Base-by-base conservation (phyloP, 2,329 filamentous ascomycete species). In the Alternaria gansuensis region DNA sequence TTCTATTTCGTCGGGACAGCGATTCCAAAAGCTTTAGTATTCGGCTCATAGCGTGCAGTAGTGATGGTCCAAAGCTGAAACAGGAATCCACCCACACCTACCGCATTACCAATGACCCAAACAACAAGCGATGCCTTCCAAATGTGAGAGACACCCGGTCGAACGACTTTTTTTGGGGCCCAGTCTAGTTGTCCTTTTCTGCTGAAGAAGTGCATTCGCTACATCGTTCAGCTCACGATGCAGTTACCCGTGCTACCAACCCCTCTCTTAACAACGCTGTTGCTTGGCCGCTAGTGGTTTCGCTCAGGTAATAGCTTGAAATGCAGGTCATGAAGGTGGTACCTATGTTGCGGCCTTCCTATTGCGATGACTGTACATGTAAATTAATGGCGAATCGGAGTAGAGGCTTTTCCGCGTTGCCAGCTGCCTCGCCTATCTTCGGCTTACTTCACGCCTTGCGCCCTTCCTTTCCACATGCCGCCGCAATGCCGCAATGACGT, bases 401-500 rank as follows among this genome's bases (percentile, higher is more conserved):
- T 57, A 9, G 24, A 39, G 28, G 34, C 33, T n/a, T 45, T 40
- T 52, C 51, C 39, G 56, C 23, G 5, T 37, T 51, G 52, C 37
- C 53, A 51, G 31, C 45, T 13, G 21, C 23, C n/a, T 48, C 49
- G 51, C 54, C 49, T 65, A 63, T 55, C 60, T 54, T 66, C 55
- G 64, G 53, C 36, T 56, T 59, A 54, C 55, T 50, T 52, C 55
- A 60, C 57, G 60, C 58, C 58, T 54, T 60, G 48, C 41, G 37
- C 58, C 44, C 44, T 36, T 34, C 39, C 29, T 39, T 40, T 41
- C 29, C 41, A 55, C 29, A 56, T 39, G 29, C 43, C 33, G 44
- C 41, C 43, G 51, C 57, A 51, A 77, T 77, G 74, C 63, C 67
- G 68, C 67, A 59, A 43, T 63, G 56, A 51, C 68, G 53, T 23